phyloP scores from a whole-genome alignment of 2,329 filamentous ascomycete species.

The Cephalotrichum gorgonifer region DNA sequence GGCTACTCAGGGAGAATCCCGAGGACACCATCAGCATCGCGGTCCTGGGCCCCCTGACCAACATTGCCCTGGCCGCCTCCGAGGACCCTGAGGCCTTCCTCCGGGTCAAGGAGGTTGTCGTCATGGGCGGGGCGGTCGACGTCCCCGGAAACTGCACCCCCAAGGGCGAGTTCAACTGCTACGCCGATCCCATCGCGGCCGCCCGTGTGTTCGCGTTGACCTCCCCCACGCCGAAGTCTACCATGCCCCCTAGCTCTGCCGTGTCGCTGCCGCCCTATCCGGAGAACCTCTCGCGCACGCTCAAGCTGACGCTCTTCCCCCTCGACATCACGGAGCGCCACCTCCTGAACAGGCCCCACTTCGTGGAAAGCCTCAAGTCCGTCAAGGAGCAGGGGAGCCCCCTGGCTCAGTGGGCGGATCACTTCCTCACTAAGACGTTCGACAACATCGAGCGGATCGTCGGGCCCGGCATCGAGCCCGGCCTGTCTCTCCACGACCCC shows the following conservation, averaged over 20 bases:
- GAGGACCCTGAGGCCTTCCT: slow-evolving; percentile 86
- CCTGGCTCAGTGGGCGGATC: slow-evolving; percentile 61
- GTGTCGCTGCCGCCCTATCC: slow-evolving; percentile 53
- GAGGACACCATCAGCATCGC: slow-evolving; percentile 80
- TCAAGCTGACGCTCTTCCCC: slow-evolving; percentile 63
- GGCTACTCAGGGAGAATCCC: slow-evolving; percentile 71
- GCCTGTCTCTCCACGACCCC: slow-evolving; percentile 65
- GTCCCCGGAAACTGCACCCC: slow-evolving; percentile 76
- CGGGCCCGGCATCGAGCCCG: slow-evolving; percentile 45
- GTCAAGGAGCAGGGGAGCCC: slow-evolving; percentile 55
- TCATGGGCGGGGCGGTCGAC: slow-evolving; percentile 87
- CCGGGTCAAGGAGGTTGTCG: slow-evolving; percentile 77
- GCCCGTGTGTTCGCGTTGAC: slow-evolving; percentile 71
- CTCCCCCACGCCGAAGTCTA: slow-evolving; percentile 61
- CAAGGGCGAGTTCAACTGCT: slow-evolving; percentile 89
- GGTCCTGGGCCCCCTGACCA: slow-evolving; percentile 86
- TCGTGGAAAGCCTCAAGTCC: slow-evolving; percentile 43
- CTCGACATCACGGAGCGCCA: slow-evolving; percentile 70
- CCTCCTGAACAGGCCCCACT: slow-evolving; percentile 50
- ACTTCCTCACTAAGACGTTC: slow-evolving; percentile 63
- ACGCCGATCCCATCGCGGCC: slow-evolving; percentile 72
- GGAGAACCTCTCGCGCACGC: slow-evolving; percentile 44
- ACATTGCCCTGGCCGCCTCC: slow-evolving; percentile 77
- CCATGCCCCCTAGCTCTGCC: slow-evolving; percentile 62
- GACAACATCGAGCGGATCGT: slow-evolving; percentile 55